Evolutionary conservation across 768 basidiomycete genomes (phyloP).

Genomic region (Hydnomerulius pinastri): DNA sequence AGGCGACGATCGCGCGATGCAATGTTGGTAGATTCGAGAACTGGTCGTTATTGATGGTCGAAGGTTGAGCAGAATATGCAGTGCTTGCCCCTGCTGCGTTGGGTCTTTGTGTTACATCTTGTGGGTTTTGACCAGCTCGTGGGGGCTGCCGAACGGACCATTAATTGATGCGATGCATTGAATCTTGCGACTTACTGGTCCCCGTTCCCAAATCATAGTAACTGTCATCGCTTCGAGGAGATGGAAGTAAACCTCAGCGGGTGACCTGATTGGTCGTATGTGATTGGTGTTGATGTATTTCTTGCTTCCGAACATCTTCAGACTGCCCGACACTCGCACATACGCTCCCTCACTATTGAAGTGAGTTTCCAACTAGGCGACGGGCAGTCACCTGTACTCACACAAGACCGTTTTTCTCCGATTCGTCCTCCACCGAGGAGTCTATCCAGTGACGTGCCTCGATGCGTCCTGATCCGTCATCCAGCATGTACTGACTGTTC

Average conservation of each 20-base stretch:
- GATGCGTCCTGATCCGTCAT: slow-evolving; percentile 83
- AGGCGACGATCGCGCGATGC: slow-evolving; percentile 66
- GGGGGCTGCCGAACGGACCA: slow-evolving; percentile 30
- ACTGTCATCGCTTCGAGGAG: slow-evolving; percentile 73
- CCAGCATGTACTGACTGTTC: slow-evolving; percentile 75
- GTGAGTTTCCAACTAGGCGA: not conserved
- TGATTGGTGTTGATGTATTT: slow-evolving; percentile 79
- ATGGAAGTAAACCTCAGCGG: slow-evolving; percentile 83
- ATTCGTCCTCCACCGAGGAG: slow-evolving; percentile 56
- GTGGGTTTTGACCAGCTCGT: slow-evolving; percentile 29
- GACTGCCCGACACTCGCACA: slow-evolving; percentile 76
- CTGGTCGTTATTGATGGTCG: slow-evolving; percentile 38
- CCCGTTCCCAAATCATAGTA: slow-evolving; percentile 64
- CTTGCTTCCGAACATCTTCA: slow-evolving; percentile 83
- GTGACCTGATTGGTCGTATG: slow-evolving; percentile 67
- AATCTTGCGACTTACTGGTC: slow-evolving; percentile 49
- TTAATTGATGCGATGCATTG: not conserved
- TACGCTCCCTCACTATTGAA: slow-evolving; percentile 66
- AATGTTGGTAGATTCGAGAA: slow-evolving; percentile 59
- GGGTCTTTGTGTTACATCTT: slow-evolving; percentile 11
- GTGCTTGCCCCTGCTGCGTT: slow-evolving; percentile 27
- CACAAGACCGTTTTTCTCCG: slow-evolving; percentile 49
- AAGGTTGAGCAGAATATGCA: slow-evolving; percentile 45
- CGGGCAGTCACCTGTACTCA: slow-evolving; percentile 26
- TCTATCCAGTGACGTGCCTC: slow-evolving; percentile 87